Evolutionary conservation across 257 asterid genomes (phyloP).

Genomic region (Penstemon eatonii): DNA sequence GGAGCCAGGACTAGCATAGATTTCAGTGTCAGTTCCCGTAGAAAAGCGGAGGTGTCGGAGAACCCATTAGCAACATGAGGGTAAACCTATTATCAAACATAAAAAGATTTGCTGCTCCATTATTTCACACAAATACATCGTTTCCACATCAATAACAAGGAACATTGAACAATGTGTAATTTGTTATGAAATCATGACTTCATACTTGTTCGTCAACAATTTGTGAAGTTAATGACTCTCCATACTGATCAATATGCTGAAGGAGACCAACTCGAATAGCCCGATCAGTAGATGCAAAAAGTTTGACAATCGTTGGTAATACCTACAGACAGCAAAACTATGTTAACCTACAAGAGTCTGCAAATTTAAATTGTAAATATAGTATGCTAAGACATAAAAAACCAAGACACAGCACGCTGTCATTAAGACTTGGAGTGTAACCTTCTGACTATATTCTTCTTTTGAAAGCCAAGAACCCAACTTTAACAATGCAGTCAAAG

Average conservation of each 20-base stretch:
- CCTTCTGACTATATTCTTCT: slow-evolving; percentile 85
- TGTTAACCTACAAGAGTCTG: slow-evolving; percentile 25
- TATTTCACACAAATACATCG: slow-evolving; percentile 18
- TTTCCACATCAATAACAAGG: slow-evolving; percentile 23
- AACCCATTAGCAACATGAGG: slow-evolving; percentile 96
- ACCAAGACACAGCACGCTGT: slow-evolving; percentile 19
- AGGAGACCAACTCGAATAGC: slow-evolving; percentile 84
- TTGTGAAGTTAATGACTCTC: slow-evolving; percentile 83
- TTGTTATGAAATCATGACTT: slow-evolving; percentile 18
- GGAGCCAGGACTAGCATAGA: slow-evolving; percentile 99
- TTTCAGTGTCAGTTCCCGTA: slow-evolving; percentile 91
- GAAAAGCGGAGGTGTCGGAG: slow-evolving; percentile 91
- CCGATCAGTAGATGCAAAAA: slow-evolving; percentile 87
- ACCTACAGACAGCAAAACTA: slow-evolving; percentile 46
- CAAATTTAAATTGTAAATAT: slow-evolving; percentile 4
- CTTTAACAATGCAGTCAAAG: slow-evolving; percentile 89
- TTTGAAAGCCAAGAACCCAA: slow-evolving; percentile 86
- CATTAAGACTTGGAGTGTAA: slow-evolving; percentile 28
- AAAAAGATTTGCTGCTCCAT: slow-evolving; percentile 21
- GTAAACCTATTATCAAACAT: slow-evolving; percentile 61
- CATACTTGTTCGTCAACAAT: slow-evolving; percentile 92
- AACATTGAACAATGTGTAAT: slow-evolving; percentile 20
- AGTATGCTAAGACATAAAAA: slow-evolving; percentile 23
- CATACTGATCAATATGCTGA: slow-evolving; percentile 94
- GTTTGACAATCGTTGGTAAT: slow-evolving; percentile 82